Percentiles rank a stretch among this genome's conserved stretches.
These are phyloP conservation scores for Zostera marina DNA, from an alignment of 116 monocot genomes.

Conservation along the genomic window DNA sequence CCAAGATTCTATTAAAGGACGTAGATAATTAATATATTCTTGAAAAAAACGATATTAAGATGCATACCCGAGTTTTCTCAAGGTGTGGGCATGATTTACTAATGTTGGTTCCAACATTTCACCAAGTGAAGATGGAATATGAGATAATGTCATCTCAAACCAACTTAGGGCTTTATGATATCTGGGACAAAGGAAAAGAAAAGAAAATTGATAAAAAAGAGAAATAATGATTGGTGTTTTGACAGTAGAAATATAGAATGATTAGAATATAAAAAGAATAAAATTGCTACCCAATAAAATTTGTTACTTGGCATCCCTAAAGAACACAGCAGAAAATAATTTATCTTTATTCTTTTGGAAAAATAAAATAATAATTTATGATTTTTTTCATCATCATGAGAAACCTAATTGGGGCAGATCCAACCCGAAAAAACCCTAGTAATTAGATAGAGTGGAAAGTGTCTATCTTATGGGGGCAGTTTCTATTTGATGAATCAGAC, in stretches of 20 bases:
- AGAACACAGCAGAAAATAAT: no score
- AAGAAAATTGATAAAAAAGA: background rate
- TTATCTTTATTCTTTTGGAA: no score
- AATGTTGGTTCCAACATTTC: slow-evolving; percentile 97
- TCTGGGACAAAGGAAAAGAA: slow-evolving; percentile 25
- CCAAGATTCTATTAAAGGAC: no score
- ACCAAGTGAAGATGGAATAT: slow-evolving; percentile 47
- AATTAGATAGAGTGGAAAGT: no score
- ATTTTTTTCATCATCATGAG: no score
- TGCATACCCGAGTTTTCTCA: slow-evolving; percentile 74
- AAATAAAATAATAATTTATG: no score
- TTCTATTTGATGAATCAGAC: no score
- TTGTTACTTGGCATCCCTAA: no score
- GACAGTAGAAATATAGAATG: background rate
- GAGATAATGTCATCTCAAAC: slow-evolving; percentile 72
- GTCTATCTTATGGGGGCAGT: no score
- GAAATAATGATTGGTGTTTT: background rate
- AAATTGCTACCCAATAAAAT: no score
- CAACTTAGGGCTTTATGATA: slow-evolving; percentile 74
- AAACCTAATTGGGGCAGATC: no score
- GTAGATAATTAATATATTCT: background rate
- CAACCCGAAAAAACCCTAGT: no score
- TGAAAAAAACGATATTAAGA: background rate
- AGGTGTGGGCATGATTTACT: slow-evolving; percentile 77
- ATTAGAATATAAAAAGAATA: slow-evolving; percentile 1